A percentile compares a stretch with the other conserved stretches of the same genome.
Conservation (phyloP, 768 basidiomycete species). For the Phanerodontia chrysosporium region DNA sequence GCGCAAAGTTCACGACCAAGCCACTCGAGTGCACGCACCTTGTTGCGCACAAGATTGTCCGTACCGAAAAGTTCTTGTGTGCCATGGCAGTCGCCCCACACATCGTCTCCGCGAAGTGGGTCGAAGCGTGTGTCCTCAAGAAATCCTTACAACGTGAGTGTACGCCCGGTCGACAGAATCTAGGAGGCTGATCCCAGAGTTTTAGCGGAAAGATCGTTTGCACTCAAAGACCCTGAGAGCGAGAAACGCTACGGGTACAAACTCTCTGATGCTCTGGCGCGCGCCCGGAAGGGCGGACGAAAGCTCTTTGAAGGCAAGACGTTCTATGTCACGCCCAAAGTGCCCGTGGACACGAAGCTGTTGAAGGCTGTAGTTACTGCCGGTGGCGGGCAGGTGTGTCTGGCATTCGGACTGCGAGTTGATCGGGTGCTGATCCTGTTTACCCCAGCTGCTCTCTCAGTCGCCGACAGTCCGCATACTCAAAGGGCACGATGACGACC, state of each 20-base stretch:
- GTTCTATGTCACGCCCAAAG: slow-evolving; percentile 73
- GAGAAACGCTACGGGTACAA: slow-evolving; percentile 69
- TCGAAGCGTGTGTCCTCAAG: slow-evolving; percentile 49
- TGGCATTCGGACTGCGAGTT: not conserved
- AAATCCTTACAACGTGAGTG: slow-evolving; percentile 62
- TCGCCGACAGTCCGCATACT: slow-evolving; percentile 54
- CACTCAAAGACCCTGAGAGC: slow-evolving; percentile 53
- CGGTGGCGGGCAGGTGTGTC: slow-evolving; percentile 67
- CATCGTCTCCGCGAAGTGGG: slow-evolving; percentile 69
- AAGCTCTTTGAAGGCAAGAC: slow-evolving; percentile 59
- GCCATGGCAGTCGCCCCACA: slow-evolving; percentile 61
- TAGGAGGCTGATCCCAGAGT: not conserved
- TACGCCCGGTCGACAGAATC: not conserved
- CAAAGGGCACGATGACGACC: slow-evolving; percentile 37
- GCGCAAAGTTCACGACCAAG: slow-evolving; percentile 58
- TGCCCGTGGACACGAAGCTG: slow-evolving; percentile 52
- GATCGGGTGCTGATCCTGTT: not conserved
- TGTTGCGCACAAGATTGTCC: slow-evolving; percentile 59
- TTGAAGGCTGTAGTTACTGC: slow-evolving; percentile 67
- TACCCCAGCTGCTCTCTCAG: slow-evolving; percentile 36
- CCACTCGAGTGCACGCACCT: slow-evolving; percentile 77
- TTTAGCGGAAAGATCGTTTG: slow-evolving; percentile 62
- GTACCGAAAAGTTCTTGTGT: slow-evolving; percentile 87
- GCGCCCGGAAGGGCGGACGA: slow-evolving; percentile 49
- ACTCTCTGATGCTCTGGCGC: slow-evolving; percentile 52